These are phyloP conservation scores for Leccinum subtestaceum DNA, from an alignment of 768 basidiomycete genomes.

Conservation along the genomic window DNA sequence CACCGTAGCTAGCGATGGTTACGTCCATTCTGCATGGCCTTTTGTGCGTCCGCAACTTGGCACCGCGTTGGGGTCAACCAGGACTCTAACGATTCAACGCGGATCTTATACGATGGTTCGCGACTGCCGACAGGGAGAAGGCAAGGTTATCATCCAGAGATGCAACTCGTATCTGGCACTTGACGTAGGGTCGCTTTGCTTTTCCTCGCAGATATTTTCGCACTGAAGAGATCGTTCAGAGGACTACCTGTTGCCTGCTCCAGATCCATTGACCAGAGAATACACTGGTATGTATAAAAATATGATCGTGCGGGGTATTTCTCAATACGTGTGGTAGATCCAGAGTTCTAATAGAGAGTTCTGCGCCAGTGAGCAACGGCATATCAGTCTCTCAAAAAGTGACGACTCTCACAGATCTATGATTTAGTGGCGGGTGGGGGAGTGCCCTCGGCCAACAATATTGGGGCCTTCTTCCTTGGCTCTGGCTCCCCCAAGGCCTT, in stretches of 20 bases:
- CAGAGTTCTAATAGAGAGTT: background rate
- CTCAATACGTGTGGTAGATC: background rate
- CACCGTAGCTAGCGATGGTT: background rate
- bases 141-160: background rate
- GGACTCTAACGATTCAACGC: background rate
- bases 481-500: conserved; percentile 65
- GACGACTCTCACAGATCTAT: conserved; percentile 12
- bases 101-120: background rate
- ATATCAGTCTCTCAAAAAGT: background rate
- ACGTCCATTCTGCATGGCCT: background rate
- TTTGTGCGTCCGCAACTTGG: background rate
- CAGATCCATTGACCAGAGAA: background rate
- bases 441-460: conserved; percentile 28
- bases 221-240: background rate
- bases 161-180: background rate
- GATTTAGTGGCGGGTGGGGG: conserved; percentile 27
- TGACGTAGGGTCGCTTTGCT: background rate
- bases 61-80: background rate
- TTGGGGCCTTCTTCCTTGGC: conserved; percentile 18
- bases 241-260: background rate
- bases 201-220: background rate
- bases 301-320: background rate
- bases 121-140: background rate
- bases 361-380: background rate
- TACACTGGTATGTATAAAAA: background rate